Conservation (phyloP, 1,139 yeast species). For the Geotrichum reessii region DNA sequence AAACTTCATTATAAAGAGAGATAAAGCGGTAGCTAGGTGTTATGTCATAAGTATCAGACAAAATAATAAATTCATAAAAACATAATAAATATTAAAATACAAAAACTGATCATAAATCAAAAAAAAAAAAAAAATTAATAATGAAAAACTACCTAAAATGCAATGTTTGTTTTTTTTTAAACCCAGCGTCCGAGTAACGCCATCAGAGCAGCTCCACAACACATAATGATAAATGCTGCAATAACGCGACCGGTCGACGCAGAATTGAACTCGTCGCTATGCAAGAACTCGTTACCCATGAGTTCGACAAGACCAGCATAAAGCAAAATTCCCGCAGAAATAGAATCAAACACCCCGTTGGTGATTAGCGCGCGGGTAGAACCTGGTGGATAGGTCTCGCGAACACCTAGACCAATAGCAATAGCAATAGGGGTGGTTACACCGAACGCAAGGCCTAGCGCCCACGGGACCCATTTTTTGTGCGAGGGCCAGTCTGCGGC, state of each 20-base stretch:
- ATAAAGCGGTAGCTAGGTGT: no score
- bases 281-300: conserved; percentile 83
- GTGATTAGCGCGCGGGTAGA: conserved; percentile 62
- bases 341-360: conserved; percentile 74
- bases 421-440: conserved; percentile 79
- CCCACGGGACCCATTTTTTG: conserved; percentile 51
- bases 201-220: conserved; percentile 76
- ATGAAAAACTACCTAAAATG: no score
- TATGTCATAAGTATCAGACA: no score
- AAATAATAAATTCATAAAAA: no score
- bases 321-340: conserved; percentile 78
- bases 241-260: conserved; percentile 36
- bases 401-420: conserved; percentile 81
- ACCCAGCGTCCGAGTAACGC: conserved; percentile 88
- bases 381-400: conserved; percentile 52
- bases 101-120: background rate
- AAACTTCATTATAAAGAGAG: no score
- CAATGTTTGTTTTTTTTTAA: conserved; percentile 30
- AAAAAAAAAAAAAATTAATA: background rate
- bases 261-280: conserved; percentile 32
- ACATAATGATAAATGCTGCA: conserved; percentile 40
- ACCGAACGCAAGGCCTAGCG: conserved; percentile 54
- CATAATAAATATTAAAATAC: no score
- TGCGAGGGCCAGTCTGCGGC: conserved; percentile 59
- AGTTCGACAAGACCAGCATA: conserved; percentile 85